Conservation (phyloP, 179 eudicot species). For the Carnegiea gigantea region DNA sequence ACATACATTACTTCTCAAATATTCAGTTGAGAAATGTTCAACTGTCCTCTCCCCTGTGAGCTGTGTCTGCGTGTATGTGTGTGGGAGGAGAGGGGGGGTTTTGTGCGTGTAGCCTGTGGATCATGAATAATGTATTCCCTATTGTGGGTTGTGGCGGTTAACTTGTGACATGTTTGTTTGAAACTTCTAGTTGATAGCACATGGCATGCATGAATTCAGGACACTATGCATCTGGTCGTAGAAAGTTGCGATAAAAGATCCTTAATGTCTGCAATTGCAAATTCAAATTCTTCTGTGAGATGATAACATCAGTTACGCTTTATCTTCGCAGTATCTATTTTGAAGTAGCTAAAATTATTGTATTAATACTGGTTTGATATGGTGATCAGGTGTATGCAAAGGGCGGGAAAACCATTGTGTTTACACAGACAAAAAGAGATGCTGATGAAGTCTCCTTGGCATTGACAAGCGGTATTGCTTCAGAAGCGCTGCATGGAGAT, state of each 20-base stretch:
- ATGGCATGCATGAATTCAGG: neutral
- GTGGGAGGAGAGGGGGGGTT: neutral
- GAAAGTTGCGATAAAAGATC: neutral
- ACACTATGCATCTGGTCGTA: neutral
- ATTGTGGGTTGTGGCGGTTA: neutral
- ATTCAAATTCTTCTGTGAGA: neutral
- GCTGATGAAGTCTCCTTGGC: slow-evolving; percentile 92
- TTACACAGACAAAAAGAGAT: slow-evolving; percentile 88
- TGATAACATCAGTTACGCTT: neutral
- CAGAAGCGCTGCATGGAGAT: slow-evolving; percentile 95
- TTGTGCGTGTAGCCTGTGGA: neutral
- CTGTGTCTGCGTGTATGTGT: too few species aligned
- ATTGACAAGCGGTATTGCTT: slow-evolving; percentile 73
- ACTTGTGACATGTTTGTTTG: neutral
- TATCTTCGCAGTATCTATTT: slow-evolving; percentile 2
- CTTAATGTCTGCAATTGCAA: neutral
- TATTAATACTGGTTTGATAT: slow-evolving; percentile 8
- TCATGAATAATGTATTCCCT: neutral
- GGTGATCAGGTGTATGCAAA: slow-evolving; percentile 77
- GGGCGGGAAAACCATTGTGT: slow-evolving; percentile 91
- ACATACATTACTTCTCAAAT: neutral
- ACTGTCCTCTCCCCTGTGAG: neutral
- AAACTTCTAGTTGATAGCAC: neutral
- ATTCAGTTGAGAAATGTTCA: neutral
- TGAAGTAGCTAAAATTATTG: neutral